Evolutionary conservation across 2,329 filamentous ascomycete genomes (phyloP).

Genomic region (Clarireedia homoeocarpa): DNA sequence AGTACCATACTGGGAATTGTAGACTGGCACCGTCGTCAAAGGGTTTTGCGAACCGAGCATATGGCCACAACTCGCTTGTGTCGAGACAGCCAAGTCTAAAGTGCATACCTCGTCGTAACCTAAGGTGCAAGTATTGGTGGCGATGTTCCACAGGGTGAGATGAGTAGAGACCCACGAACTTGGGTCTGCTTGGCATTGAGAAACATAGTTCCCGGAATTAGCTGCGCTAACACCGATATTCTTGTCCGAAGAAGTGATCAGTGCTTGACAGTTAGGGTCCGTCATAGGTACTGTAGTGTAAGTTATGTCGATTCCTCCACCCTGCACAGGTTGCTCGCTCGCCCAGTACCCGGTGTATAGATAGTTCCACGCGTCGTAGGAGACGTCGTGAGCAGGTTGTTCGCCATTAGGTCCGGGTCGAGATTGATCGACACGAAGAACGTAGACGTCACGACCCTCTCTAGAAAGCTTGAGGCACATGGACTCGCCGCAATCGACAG

Average conservation of each 20-base stretch:
- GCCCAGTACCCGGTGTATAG: not conserved
- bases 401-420: no score
- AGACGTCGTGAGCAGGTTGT: not conserved
- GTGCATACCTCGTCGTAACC: not conserved
- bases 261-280: not conserved
- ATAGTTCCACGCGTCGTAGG: constrained; percentile 3
- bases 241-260: not conserved
- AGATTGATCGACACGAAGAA: not conserved
- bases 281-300: not conserved
- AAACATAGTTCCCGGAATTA: not conserved
- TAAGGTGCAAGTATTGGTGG: not conserved
- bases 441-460: not conserved
- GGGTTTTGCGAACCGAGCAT: not conserved
- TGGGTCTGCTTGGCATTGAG: not conserved
- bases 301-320: not conserved
- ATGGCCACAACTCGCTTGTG: not conserved
- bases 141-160: not conserved
- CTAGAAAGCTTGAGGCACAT: not conserved
- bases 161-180: not conserved
- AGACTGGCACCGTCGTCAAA: not conserved
- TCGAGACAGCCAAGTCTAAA: not conserved
- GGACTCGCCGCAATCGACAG: not conserved
- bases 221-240: not conserved
- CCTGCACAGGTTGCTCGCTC: not conserved
- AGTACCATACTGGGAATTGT: not conserved